phyloP scores from a whole-genome alignment of 176 grass and related monocot genomes.

The Areca catechu region DNA sequence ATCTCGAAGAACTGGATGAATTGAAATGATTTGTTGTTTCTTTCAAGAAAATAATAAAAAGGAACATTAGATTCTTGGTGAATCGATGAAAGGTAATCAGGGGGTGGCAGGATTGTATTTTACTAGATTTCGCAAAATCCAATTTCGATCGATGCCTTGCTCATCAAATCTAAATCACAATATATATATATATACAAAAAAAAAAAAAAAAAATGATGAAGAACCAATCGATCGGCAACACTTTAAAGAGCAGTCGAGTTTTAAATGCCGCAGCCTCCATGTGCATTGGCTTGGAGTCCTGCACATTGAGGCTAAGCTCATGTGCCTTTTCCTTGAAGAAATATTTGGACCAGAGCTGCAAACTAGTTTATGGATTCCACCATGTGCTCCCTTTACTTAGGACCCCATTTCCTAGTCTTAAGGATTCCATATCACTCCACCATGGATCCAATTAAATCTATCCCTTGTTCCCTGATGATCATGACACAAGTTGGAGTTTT shows the following conservation, averaged over 20 bases:
- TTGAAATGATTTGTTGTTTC: not conserved
- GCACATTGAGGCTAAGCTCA: conserved; percentile 9
- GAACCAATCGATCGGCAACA: conserved; percentile 23
- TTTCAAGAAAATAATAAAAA: too few species aligned
- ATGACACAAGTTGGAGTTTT: conserved; percentile 12
- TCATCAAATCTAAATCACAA: conserved; percentile 1
- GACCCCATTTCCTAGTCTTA: not conserved
- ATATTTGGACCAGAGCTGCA: conserved; percentile 11
- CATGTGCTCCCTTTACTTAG: conserved; percentile 3
- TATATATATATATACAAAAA: too few species aligned
- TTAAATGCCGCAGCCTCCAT: conserved; percentile 25
- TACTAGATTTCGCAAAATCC: not conserved
- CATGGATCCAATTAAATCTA: conserved; percentile 21
- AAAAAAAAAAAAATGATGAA: conserved; percentile 2
- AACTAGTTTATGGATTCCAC: conserved; percentile 15
- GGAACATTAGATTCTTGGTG: too few species aligned
- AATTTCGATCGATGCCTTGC: not conserved
- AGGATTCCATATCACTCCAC: not conserved
- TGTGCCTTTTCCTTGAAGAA: conserved; percentile 33
- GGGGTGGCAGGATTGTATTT: not conserved
- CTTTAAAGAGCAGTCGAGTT: conserved; percentile 5
- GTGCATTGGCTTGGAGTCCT: conserved; percentile 15
- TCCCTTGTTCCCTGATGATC: conserved; percentile 32
- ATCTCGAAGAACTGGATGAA: not conserved
- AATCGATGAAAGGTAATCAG: not conserved